Conservation (phyloP, 306 rosid genomes). For the Cucurbita pepo region DNA sequence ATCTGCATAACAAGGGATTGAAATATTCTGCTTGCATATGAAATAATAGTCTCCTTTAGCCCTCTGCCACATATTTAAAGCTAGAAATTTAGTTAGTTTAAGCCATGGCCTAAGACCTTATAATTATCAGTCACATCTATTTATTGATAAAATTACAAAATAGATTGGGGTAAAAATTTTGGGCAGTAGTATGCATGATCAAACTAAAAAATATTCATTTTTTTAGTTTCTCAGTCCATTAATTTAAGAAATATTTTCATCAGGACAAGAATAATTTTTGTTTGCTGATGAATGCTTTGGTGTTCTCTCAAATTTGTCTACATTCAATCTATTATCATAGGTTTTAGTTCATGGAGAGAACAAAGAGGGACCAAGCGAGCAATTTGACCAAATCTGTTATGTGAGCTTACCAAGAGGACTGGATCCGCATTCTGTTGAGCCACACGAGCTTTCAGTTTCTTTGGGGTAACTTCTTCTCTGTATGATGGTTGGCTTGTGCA, state of each 20-base stretch:
- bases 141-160: neutral
- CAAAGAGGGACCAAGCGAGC: slow-evolving; percentile 43
- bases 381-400: slow-evolving; percentile 83
- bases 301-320: neutral
- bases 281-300: neutral
- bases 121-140: neutral
- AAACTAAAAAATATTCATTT: neutral
- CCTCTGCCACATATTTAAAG: neutral
- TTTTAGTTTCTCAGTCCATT: neutral
- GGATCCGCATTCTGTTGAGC: slow-evolving; percentile 84
- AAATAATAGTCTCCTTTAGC: neutral
- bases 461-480: slow-evolving; percentile 45
- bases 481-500: neutral
- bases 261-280: neutral
- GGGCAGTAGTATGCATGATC: neutral
- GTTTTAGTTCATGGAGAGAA: slow-evolving; percentile 45
- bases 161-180: neutral
- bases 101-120: neutral
- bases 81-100: neutral
- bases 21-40: neutral
- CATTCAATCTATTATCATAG: slow-evolving; percentile 20
- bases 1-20: neutral
- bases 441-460: slow-evolving; percentile 89
- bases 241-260: neutral
- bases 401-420: slow-evolving; percentile 79